Base-by-base conservation (phyloP, 176 grass and related monocot species). In the Melocanna baccifera region DNA sequence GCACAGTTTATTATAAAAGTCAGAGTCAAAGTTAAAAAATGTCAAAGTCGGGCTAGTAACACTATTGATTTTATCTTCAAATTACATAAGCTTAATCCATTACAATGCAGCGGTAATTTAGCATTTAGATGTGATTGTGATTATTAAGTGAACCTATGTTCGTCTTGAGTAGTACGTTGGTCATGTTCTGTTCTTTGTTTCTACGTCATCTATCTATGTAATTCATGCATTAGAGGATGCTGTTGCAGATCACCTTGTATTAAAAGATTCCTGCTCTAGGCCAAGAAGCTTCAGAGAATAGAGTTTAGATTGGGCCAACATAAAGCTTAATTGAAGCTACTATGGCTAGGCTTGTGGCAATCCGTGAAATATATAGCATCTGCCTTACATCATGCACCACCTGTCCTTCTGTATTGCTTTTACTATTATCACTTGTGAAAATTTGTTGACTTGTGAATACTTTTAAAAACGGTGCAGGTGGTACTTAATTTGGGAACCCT, bases 401-500 rank as follows among this genome's bases (percentile, higher is more conserved):
- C 53, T 20, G 4, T 72, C 64, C 40, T 12, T 55, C 9, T 61
- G 28, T 69, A 46, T 52, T 87, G 5, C 4, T 43, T 56, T 39
- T 32, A 77, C 10, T 48, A 20, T 36, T 53, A 15, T 71, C 32
- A 61, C 37, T 51, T 62, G 28, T 62, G 51, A 19, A 59, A 34
- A 25, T 46, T 18, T 4, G 11, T 81, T 47, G 12, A 68, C 1
- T 81, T 81, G 67, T 76, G 51, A 84, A 66, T 48, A 25, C 20
- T 43, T 50, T 39, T 73, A 15, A 42, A 43, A 77, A 63, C 1
- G 7, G 48, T 15, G 52, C 86, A 97, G 96, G 88, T 88, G 39
- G 93, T 99, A 65, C 89, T 93, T 77, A 91, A 99, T 81, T 89
- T 99, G 84, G 96, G 96, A 53, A 89, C 86, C 22, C 90, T 99